Evolutionary conservation across 768 basidiomycete genomes (phyloP).

Genomic region (Boletus coccyginus): DNA sequence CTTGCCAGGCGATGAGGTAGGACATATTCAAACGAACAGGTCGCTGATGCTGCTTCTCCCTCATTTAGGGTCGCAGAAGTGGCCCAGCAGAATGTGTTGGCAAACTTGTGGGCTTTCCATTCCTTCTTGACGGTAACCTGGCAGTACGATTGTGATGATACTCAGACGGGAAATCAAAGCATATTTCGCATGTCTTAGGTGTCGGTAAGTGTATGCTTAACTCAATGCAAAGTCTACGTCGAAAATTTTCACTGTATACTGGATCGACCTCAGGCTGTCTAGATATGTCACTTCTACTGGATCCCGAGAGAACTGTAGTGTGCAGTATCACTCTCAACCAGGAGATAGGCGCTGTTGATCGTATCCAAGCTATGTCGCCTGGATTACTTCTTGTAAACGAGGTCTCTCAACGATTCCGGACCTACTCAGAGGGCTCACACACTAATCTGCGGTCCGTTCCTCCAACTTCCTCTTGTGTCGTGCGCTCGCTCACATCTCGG

Average conservation of each 20-base stretch:
- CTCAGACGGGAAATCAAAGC: not conserved
- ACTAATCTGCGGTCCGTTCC: not conserved
- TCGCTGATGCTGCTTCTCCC: not conserved
- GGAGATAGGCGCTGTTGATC: too few species aligned
- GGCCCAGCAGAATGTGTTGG: not conserved
- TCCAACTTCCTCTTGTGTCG: not conserved
- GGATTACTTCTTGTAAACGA: not conserved
- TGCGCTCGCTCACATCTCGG: not conserved
- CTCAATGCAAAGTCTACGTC: not conserved
- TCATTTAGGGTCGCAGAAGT: not conserved
- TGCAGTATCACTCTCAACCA: too few species aligned
- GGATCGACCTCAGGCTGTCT: not conserved
- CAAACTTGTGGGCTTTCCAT: not conserved
- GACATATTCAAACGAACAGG: not conserved
- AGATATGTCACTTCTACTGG: not conserved
- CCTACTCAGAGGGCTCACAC: too few species aligned
- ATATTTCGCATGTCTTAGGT: not conserved
- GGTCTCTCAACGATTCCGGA: not conserved
- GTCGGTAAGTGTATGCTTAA: not conserved
- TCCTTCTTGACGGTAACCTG: not conserved
- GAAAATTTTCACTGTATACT: not conserved
- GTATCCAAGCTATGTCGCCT: not conserved
- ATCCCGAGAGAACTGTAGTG: too few species aligned
- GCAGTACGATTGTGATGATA: not conserved
- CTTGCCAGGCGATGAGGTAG: not conserved